phyloP scores from a whole-genome alignment of 2,329 filamentous ascomycete genomes.

The Pestalotiopsis sp. region DNA sequence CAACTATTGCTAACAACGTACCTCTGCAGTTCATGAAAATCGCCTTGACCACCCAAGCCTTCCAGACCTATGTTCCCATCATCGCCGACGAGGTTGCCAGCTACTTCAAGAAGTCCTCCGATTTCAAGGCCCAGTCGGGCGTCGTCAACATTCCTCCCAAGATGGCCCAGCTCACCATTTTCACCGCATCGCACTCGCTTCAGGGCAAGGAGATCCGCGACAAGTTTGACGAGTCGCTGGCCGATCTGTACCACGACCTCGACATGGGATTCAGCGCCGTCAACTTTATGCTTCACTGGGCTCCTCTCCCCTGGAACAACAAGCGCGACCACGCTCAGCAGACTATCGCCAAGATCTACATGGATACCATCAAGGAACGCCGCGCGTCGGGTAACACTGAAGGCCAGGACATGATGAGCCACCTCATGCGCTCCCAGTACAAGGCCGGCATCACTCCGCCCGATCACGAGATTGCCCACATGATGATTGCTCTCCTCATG shows the following conservation, averaged over 20 bases:
- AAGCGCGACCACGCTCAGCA: conserved; percentile 77
- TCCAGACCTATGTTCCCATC: conserved; percentile 75
- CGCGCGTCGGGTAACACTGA: conserved; percentile 54
- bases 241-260: conserved; percentile 82
- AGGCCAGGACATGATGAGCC: conserved; percentile 82
- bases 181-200: conserved; percentile 82
- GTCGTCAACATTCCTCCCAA: conserved; percentile 71
- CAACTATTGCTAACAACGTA: background rate
- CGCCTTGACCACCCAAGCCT: conserved; percentile 73
- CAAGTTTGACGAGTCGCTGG: conserved; percentile 79
- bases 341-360: conserved; percentile 81
- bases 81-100: conserved; percentile 74
- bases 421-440: conserved; percentile 83
- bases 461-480: conserved; percentile 83
- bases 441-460: conserved; percentile 80
- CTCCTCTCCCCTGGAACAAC: conserved; percentile 84
- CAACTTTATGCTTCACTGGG: conserved; percentile 90
- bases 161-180: conserved; percentile 87
- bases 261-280: conserved; percentile 88
- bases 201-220: conserved; percentile 83
- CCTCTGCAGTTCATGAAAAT: conserved; percentile 72
- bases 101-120: conserved; percentile 69
- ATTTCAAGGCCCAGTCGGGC: conserved; percentile 70
- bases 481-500: conserved; percentile 95
- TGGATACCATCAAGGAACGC: conserved; percentile 77